These are phyloP conservation scores for Cadophora sp. DNA, from an alignment of 2,329 filamentous ascomycete species.

Conservation along the genomic window DNA sequence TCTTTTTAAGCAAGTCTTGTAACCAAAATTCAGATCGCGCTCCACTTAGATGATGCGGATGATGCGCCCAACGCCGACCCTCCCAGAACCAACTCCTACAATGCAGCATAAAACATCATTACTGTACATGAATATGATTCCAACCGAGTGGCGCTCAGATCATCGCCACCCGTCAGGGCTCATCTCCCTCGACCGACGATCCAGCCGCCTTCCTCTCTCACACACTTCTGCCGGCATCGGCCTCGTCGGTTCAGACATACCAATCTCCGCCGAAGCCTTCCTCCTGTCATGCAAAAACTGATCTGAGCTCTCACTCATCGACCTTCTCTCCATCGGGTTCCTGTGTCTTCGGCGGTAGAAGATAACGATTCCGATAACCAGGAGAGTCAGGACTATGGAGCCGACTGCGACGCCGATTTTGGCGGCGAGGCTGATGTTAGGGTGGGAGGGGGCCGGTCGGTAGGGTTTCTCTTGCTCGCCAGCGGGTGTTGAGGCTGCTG, in stretches of 20 bases:
- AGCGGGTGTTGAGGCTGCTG: neutral
- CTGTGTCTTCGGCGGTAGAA: neutral
- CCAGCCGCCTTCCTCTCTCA: neutral
- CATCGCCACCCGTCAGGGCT: neutral
- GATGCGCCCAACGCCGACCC: neutral
- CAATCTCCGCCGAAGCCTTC: neutral
- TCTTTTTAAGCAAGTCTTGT: neutral
- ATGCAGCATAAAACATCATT: slow-evolving; percentile 8
- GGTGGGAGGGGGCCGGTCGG: slow-evolving; percentile 13
- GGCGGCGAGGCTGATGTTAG: slow-evolving; percentile 8
- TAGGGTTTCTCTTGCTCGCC: neutral
- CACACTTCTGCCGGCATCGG: neutral
- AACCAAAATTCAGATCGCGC: neutral
- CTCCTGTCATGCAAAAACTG: slow-evolving; percentile 6
- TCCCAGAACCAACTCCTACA: neutral
- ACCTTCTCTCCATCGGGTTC: neutral
- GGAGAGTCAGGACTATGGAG: slow-evolving; percentile 1
- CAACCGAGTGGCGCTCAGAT: no score
- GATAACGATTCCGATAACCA: slow-evolving; percentile 11
- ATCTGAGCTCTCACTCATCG: slow-evolving; percentile 9
- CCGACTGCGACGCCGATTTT: slow-evolving; percentile 17
- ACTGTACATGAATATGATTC: neutral
- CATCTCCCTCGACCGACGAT: slow-evolving; percentile 1
- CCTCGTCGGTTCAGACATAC: neutral
- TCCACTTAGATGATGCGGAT: neutral